phyloP scores from a whole-genome alignment of 2,329 filamentous ascomycete genomes.

The Trichoderma sp. region DNA sequence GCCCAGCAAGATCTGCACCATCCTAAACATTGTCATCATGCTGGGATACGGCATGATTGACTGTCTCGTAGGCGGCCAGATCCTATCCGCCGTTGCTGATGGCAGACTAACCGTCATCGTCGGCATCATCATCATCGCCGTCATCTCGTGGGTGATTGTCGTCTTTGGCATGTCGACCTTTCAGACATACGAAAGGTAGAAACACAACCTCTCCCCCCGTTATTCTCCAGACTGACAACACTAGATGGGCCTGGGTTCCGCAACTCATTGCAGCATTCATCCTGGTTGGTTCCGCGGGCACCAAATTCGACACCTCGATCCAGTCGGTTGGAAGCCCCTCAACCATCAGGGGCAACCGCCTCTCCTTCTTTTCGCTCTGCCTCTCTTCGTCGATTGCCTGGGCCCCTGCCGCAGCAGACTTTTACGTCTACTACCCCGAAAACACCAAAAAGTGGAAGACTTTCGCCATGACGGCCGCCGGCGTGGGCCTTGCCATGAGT shows the following conservation, averaged over 20 bases:
- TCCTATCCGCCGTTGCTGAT: slow-evolving; percentile 72
- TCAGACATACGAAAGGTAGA: slow-evolving; percentile 67
- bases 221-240: neutral
- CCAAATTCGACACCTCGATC: slow-evolving; percentile 63
- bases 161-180: slow-evolving; percentile 57
- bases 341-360: slow-evolving; percentile 60
- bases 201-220: neutral
- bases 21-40: slow-evolving; percentile 57
- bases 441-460: slow-evolving; percentile 60
- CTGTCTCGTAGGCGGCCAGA: slow-evolving; percentile 75
- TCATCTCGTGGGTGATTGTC: slow-evolving; percentile 74
- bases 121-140: slow-evolving; percentile 73
- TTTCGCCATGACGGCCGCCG: slow-evolving; percentile 69
- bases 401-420: slow-evolving; percentile 75
- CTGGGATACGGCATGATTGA: slow-evolving; percentile 80
- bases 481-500: slow-evolving; percentile 62
- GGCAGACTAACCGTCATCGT: slow-evolving; percentile 67
- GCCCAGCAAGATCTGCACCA: slow-evolving; percentile 38
- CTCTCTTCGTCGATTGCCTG: slow-evolving; percentile 57
- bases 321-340: slow-evolving; percentile 60
- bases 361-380: slow-evolving; percentile 72
- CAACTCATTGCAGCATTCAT: slow-evolving; percentile 74
- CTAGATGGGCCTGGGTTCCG: slow-evolving; percentile 54
- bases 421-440: slow-evolving; percentile 75
- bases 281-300: slow-evolving; percentile 66